Evolutionary conservation across 306 rosid genomes (phyloP), one percentile per base, ranked within the genome.

Genomic region (Gynostemma pentaphyllum): DNA sequence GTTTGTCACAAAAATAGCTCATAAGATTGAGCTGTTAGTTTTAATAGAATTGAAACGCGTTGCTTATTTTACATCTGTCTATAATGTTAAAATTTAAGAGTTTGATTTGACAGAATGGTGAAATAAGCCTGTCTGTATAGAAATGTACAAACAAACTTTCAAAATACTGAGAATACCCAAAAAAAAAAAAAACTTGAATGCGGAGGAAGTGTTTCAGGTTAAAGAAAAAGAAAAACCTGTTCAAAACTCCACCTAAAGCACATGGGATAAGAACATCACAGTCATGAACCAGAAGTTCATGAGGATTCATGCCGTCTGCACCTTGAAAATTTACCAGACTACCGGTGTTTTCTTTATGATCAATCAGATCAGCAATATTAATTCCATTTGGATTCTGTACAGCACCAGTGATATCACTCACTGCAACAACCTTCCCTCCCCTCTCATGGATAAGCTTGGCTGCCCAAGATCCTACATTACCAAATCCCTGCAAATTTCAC

Each of bases 381-480:
- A 82, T 66, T 46, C 88, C 85, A 53, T 78, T 73, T 1, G 70
- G 79, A 69, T 83, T 83, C 5, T 27, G 46, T 22, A 80, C 51
- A 14, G 85, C 88, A 9, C 88, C 88, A 8, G 77, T 83, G 54
- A 83, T 69, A 47, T 80, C 88, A 63, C 85, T 83, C 16, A 83
- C 76, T 61, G 81, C 88, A 64, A 80, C 32, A 48, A 83, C 46
- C 71, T 80, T 83, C 14, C 88, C 85, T 10, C 85, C 85, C 52
- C 44, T 70, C 76, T 80, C 83, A 4, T 72, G 81, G 67, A 77
- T 69, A 2, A 80, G 75, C 67, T 9, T 77, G 7, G 85, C 85
- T 48, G 75, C 85, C 85, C 88, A 83, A 23, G 83, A 72, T 47
- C 88, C 88, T 62, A 92, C 96, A 53, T 92, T 92, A 48, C 98